Evolutionary conservation across 345 rosid species (phyloP), one percentile per base, ranked within the genome.

Genomic region (Eutrema japonicum): DNA sequence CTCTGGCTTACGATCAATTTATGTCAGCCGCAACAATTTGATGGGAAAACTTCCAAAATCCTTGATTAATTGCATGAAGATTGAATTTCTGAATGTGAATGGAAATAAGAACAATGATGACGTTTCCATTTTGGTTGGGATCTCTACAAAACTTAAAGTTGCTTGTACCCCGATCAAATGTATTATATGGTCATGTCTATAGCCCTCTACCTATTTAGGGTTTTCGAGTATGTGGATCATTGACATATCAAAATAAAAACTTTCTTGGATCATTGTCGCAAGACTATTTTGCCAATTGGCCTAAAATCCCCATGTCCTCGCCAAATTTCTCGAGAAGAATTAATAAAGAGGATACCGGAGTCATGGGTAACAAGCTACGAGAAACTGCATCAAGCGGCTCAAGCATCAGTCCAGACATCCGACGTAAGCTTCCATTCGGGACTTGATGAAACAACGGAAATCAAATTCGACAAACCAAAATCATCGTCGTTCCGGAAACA

Each of bases 111-210:
- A 83, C 22, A 43, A 9, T 0, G 89, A 80, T 35, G 7, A n/a
- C 32, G 9, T 64, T 64, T 64, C 68, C 68, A 3, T 64, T 35
- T 64, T 64, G 68, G 55, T 47, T 64, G 32, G 27, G 38, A 4
- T 46, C 68, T 46, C 16, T 64, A 10, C 0, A 3, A 5, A 0
- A 0, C 0, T 57, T 85, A 46, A 79, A 55, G 10, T 64, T 82
- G 35, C 82, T 87, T 6, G 70, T 79, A 55, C 16, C 83, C 35
- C 73, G 84, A 10, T 70, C 80, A 7, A 85, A 87, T 61, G 11
- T 8, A 5, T 85, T 85, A 43, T 8, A 74, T 0, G 83, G 88
- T 1, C n/a, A 4, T 14, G 22, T 63, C 68, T 63, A 45, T 14
- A 9, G 33, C 53, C n/a, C 1, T 29, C 53, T 30, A 0, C 12